Percentiles rank a stretch among this genome's conserved stretches.
Conservation (phyloP, 306 rosid species). For the Corylus avellana region DNA sequence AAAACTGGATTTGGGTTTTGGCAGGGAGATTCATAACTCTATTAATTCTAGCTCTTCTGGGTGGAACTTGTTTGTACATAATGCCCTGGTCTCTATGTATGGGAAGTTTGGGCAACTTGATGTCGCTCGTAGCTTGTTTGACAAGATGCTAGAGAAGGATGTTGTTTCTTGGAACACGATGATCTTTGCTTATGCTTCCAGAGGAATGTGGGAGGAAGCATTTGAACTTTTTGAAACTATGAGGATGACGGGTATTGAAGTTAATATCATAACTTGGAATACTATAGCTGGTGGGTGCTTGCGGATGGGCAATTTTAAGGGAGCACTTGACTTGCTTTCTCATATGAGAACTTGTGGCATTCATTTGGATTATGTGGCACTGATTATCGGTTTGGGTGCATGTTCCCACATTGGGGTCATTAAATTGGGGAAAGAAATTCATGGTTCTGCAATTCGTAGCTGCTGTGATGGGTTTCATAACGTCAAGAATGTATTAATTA, state of each 20-base stretch:
- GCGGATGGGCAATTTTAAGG: slow-evolving; percentile 44
- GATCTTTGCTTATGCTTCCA: slow-evolving; percentile 70
- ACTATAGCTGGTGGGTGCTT: slow-evolving; percentile 75
- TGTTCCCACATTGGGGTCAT: slow-evolving; percentile 71
- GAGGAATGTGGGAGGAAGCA: slow-evolving; percentile 75
- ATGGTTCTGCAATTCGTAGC: slow-evolving; percentile 61
- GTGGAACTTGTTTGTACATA: slow-evolving; percentile 75
- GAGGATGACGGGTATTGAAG: slow-evolving; percentile 49
- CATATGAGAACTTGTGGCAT: slow-evolving; percentile 54
- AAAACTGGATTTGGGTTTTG: slow-evolving; percentile 48
- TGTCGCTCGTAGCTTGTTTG: slow-evolving; percentile 68
- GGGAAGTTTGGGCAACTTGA: slow-evolving; percentile 70
- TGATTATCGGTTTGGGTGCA: slow-evolving; percentile 67
- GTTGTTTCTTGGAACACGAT: slow-evolving; percentile 78
- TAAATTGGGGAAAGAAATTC: slow-evolving; percentile 82
- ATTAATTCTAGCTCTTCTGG: slow-evolving; percentile 45
- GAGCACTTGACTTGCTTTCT: slow-evolving; percentile 66
- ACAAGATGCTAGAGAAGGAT: slow-evolving; percentile 68
- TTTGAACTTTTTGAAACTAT: slow-evolving; percentile 54
- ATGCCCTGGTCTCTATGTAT: slow-evolving; percentile 85
- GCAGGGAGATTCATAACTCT: slow-evolving; percentile 64
- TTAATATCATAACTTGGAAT: slow-evolving; percentile 70
- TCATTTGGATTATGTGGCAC: slow-evolving; percentile 63
- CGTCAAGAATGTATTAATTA: slow-evolving; percentile 67
- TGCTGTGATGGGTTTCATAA: slow-evolving; percentile 46